Evolutionary conservation across 805 yeast genomes (phyloP), one percentile per base, ranked within the genome.

Genomic region (Sugiyamaella lignohabitans): DNA sequence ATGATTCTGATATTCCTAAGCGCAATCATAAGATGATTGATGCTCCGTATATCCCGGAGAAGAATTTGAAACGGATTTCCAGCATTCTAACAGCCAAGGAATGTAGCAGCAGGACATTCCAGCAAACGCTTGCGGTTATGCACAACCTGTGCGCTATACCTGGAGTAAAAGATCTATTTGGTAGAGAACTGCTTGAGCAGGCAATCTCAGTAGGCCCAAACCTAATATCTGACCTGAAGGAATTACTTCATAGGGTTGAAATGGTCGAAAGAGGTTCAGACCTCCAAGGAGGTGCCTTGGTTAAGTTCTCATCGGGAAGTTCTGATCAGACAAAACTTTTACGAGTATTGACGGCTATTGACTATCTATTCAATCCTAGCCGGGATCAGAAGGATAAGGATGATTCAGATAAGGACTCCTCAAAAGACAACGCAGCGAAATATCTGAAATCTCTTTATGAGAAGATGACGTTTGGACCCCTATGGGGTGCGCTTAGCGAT

Each of bases 301-400:
- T 76, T 22, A 78, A 78, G 55, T 86, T 89, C 59, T 84, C 93
- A 2, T 76, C 87, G 0, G 78, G 88, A 1, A 79, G 84, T 37
- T 84, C 96, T 0, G 88, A 84, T 51, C 98, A 93, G 61, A 85
- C 96, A 5, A 88, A 87, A 58, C 65, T 93, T n/a, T 68, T 91
- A 46, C 74, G 96, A 43, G 80, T 87, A 2, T 70, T 89, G 50
- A 88, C 97, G 1, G 95, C 96, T 0, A 72, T 89, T 48, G 96
- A 89, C 57, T 87, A 83, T 55, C 70, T 89, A 59, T 84, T 78
- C 62, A 87, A 81, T 44, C 59, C 70, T 0, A 66, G 68, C 11
- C 42, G 40, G 20, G 50, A 40, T 21, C 29, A 29, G 6, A 44
- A 48, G 54, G 58, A 42, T 49, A 56, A 59, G 30, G 57, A 54